Base-by-base conservation (phyloP, 148 eudicot species). In the Nepenthes gracilis region DNA sequence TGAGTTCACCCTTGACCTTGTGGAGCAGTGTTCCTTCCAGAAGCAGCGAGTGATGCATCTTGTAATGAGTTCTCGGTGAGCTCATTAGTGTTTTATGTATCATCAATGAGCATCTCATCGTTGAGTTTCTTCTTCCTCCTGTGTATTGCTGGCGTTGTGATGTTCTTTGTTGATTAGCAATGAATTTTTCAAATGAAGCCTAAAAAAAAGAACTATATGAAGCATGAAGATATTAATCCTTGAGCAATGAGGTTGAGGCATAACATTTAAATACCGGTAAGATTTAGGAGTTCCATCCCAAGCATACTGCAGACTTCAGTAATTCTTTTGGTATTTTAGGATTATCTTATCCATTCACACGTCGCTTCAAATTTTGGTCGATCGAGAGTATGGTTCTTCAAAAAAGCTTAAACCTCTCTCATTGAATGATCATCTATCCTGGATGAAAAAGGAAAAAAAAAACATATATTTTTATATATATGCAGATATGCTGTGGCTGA, bases 1-100 rank as follows among this genome's bases (percentile, higher is more conserved):
- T 70, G 99, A 93, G 70, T 93, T 93, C 57, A 93, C 99, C n/a
- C 87, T 88, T 12, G 99, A 93, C 81, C 99, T 93, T 67, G 99
- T 93, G 74, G 99, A 93, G 74, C 99, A 93, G 70, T 93, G 99
- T 70, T 89, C 96, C 38, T 93, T 93, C 64, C 99, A 93, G 60
- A 93, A 93, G 81, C 91, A 93, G 68, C 74, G 80, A 73, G 83
- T 89, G 45, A 93, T 93, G 99, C 99, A 93, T 75, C 87, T 93
- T 68, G 87, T 80, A 51, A 74, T 93, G 79, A 79, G 77, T 70
- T 89, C 96, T 53, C 82, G 96, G 99, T 89, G 80, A 65, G 35
- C 43, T 43, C 32, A 6, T 12, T 63, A 35, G 32, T 36, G 14
- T 15, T 9, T 47, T 49, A 2, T 49, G 12, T 49, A 11, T 49